phyloP scores from a whole-genome alignment of 2,329 filamentous ascomycete species.

The Alternaria ethzedia region DNA sequence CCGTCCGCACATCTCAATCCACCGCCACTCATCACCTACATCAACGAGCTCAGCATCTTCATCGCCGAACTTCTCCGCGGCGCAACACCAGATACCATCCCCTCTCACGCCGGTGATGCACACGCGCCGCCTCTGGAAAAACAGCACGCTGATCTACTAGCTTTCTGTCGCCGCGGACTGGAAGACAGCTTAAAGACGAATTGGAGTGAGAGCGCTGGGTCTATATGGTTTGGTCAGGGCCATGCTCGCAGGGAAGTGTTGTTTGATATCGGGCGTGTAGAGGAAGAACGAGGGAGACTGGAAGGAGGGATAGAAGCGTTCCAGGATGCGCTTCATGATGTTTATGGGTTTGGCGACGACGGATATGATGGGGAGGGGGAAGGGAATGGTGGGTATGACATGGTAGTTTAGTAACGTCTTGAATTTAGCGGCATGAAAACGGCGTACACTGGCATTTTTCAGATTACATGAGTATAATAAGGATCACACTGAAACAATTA shows the following conservation, averaged over 20 bases:
- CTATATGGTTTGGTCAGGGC: slow-evolving; percentile 57
- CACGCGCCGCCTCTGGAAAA: background rate
- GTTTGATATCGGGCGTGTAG: slow-evolving; percentile 43
- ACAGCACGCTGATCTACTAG: slow-evolving; percentile 19
- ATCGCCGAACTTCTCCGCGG: slow-evolving; percentile 33
- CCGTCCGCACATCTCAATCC: slow-evolving; percentile 1
- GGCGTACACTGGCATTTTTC: background rate
- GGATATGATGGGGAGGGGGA: no score
- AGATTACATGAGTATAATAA: background rate
- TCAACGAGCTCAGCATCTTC: slow-evolving; percentile 50
- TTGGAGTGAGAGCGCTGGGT: slow-evolving; percentile 50
- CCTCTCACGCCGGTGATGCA: slow-evolving; percentile 22
- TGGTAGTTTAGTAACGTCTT: background rate
- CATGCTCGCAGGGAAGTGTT: slow-evolving; percentile 54
- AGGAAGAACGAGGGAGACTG: slow-evolving; percentile 37
- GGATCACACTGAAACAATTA: background rate
- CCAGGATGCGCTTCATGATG: background rate
- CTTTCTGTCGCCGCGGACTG: slow-evolving; percentile 51
- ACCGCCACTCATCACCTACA: slow-evolving; percentile 45
- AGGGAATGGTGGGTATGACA: background rate
- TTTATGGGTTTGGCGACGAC: background rate
- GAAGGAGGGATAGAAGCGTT: background rate
- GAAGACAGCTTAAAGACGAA: slow-evolving; percentile 51
- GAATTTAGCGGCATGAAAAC: background rate
- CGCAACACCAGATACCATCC: slow-evolving; percentile 19